These are phyloP conservation scores for Astragalus membranaceus DNA, from an alignment of 306 rosid species.

Conservation along the genomic window DNA sequence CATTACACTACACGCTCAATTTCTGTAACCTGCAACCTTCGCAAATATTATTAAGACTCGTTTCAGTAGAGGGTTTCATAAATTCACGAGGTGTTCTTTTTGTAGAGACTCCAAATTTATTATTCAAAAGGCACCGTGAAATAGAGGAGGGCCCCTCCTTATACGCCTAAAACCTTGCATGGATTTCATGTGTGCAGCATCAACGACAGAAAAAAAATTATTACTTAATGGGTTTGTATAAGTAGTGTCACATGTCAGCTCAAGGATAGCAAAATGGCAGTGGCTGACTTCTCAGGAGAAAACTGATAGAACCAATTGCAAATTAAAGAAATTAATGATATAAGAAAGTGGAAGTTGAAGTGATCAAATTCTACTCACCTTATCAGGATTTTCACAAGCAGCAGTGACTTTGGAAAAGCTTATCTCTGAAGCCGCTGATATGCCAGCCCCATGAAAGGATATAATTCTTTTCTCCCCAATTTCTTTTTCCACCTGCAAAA, in stretches of 20 bases:
- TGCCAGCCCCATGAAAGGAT: constrained; percentile 66
- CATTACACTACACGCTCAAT: constrained; percentile 5
- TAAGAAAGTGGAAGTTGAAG: constrained; percentile 6
- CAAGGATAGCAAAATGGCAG: neutral
- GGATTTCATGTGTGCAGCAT: neutral
- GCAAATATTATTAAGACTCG: neutral
- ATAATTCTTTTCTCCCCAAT: constrained; percentile 90
- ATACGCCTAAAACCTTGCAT: neutral
- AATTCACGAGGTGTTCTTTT: neutral
- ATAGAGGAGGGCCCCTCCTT: neutral
- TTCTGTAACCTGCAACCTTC: neutral
- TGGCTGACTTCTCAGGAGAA: neutral
- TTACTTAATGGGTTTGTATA: neutral
- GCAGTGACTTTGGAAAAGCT: constrained; percentile 47
- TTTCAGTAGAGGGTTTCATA: neutral
- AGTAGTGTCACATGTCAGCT: constrained; percentile 6
- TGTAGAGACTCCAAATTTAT: neutral
- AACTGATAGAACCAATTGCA: neutral
- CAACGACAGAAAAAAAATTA: neutral
- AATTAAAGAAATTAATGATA: constrained; percentile 6
- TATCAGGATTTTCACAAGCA: constrained; percentile 46
- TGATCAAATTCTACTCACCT: constrained; percentile 45
- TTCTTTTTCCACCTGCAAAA: constrained; percentile 77
- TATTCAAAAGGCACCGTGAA: neutral
- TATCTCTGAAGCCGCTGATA: constrained; percentile 69